Evolutionary conservation across 2,329 filamentous ascomycete species (phyloP).

Genomic region (Colletotrichum zoysiae): DNA sequence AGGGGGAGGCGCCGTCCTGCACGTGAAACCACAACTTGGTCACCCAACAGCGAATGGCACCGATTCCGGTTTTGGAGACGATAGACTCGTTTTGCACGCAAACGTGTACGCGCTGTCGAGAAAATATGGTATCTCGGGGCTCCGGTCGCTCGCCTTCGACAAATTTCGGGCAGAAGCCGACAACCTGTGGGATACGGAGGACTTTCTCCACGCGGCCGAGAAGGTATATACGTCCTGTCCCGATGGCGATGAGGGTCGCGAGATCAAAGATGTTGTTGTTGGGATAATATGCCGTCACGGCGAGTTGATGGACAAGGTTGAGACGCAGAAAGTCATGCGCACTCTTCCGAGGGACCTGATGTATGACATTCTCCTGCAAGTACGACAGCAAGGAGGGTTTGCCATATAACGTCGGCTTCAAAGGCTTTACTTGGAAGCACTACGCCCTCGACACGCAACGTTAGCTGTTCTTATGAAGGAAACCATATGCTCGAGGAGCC

Average conservation of each 20-base stretch:
- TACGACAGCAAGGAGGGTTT: slow-evolving; percentile 26
- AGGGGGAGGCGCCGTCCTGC: neutral
- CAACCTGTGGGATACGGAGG: slow-evolving; percentile 33
- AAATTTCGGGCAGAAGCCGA: slow-evolving; percentile 29
- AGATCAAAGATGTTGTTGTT: slow-evolving; percentile 32
- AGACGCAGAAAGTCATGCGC: slow-evolving; percentile 29
- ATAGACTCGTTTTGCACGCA: slow-evolving; percentile 26
- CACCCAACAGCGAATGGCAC: neutral
- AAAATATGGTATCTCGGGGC: slow-evolving; percentile 24
- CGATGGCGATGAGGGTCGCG: slow-evolving; percentile 16
- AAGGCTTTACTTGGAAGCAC: too few species aligned
- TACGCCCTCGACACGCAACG: neutral
- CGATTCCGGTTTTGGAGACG: neutral
- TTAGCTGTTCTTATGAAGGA: neutral
- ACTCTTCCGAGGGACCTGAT: slow-evolving; percentile 31
- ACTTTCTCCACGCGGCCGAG: slow-evolving; percentile 29
- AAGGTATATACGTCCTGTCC: slow-evolving; percentile 22
- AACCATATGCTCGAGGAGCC: neutral
- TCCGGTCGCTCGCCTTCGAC: slow-evolving; percentile 6
- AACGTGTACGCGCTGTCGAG: slow-evolving; percentile 29
- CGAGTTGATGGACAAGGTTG: slow-evolving; percentile 25
- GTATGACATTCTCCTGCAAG: slow-evolving; percentile 27
- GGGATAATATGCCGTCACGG: slow-evolving; percentile 30
- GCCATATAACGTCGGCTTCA: neutral
- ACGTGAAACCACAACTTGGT: neutral